These are phyloP conservation scores for rapeseed (Brassica napus) DNA, from an alignment of 345 rosid species.

Conservation along the genomic window DNA sequence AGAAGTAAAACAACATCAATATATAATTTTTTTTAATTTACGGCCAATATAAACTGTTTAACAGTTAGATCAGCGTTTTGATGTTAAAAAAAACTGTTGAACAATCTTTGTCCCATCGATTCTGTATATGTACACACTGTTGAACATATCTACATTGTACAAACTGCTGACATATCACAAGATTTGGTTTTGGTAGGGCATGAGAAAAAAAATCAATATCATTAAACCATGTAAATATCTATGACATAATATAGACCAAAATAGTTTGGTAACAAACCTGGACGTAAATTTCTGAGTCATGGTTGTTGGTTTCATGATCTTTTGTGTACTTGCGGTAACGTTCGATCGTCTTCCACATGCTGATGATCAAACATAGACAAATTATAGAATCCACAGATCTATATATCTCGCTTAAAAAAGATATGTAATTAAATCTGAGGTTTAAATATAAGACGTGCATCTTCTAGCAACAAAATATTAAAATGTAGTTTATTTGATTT, in stretches of 20 bases:
- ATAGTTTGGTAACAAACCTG: conserved; percentile 42
- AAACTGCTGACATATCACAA: background rate
- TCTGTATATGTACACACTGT: background rate
- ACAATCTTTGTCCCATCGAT: conserved; percentile 6
- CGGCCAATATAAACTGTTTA: background rate
- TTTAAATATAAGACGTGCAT: background rate
- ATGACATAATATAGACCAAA: background rate
- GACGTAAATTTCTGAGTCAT: conserved; percentile 33
- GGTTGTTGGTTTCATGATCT: conserved; percentile 33
- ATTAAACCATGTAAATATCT: conserved; percentile 10
- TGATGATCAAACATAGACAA: conserved; percentile 34
- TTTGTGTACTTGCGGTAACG: conserved; percentile 46
- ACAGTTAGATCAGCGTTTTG: background rate
- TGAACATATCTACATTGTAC: background rate
- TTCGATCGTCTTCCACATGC: conserved; percentile 54
- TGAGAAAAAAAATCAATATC: conserved; percentile 1
- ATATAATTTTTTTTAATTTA: background rate
- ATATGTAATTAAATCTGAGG: background rate
- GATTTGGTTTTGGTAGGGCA: conserved; percentile 12
- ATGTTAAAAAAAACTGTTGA: background rate
- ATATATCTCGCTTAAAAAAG: background rate
- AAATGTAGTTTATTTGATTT: background rate
- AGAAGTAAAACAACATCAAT: background rate
- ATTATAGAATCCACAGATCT: background rate
- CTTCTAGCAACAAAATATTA: background rate